These are phyloP conservation scores for Monosporascus sp. DNA, from an alignment of 2,329 filamentous ascomycete species.

Conservation along the genomic window DNA sequence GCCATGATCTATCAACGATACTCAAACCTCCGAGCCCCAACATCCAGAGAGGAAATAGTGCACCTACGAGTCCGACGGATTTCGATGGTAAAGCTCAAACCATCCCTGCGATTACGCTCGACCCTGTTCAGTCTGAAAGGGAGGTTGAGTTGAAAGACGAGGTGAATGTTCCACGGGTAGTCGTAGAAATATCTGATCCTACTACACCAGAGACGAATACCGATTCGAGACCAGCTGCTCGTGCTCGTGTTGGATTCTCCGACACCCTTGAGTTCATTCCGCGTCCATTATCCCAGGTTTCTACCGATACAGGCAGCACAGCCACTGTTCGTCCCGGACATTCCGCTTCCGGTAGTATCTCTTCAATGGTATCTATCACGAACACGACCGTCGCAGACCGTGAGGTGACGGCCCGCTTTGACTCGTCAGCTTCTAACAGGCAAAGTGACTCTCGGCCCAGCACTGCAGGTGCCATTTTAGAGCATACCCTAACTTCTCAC, in stretches of 20 bases:
- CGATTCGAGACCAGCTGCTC: slow-evolving; percentile 34
- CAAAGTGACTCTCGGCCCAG: slow-evolving; percentile 54
- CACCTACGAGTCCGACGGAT: slow-evolving; percentile 55
- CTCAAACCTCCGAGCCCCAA: slow-evolving; percentile 54
- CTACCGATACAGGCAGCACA: slow-evolving; percentile 77
- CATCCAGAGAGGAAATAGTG: slow-evolving; percentile 53
- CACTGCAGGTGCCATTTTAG: slow-evolving; percentile 66
- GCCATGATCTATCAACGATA: slow-evolving; percentile 70
- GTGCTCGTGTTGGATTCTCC: slow-evolving; percentile 73
- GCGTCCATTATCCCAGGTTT: slow-evolving; percentile 75
- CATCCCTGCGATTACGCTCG: slow-evolving; percentile 13
- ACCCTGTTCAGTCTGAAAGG: slow-evolving; percentile 11
- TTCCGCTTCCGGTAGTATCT: slow-evolving; percentile 73
- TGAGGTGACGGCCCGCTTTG: slow-evolving; percentile 31
- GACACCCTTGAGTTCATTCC: slow-evolving; percentile 80
- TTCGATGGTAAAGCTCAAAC: slow-evolving; percentile 30
- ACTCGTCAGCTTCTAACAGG: slow-evolving; percentile 35
- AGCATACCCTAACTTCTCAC: slow-evolving; percentile 38
- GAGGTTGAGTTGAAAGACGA: slow-evolving; percentile 17
- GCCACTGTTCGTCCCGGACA: slow-evolving; percentile 64
- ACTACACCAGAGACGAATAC: slow-evolving; percentile 17
- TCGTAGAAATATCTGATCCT: slow-evolving; percentile 15
- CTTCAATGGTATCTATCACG: slow-evolving; percentile 63
- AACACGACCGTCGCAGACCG: slow-evolving; percentile 37
- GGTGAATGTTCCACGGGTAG: slow-evolving; percentile 16